Percentiles rank a stretch among this genome's conserved stretches.
Conservation (phyloP, 1,284 basidiomycete genomes). For the Sphaerobolus stellatus region DNA sequence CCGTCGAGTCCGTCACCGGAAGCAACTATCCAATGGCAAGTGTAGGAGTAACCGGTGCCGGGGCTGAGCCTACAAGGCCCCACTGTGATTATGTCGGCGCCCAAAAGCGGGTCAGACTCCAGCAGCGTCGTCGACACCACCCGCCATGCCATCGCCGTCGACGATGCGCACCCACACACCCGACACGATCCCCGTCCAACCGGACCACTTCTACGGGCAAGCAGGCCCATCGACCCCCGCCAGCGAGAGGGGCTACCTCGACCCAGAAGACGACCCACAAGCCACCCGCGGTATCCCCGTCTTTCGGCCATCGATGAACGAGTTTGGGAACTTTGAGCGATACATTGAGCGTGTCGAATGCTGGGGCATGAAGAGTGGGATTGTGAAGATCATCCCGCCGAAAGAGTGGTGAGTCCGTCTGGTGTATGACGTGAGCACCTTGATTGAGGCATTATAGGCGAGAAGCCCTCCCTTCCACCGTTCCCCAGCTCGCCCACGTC, state of each 20-base stretch:
- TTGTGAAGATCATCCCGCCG: constrained; percentile 92
- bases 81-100: too few relatives aligned
- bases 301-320: constrained; percentile 87
- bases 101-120: too few relatives aligned
- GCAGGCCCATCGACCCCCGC: constrained; percentile 57
- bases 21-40: too few relatives aligned
- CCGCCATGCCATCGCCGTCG: too few relatives aligned
- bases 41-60: too few relatives aligned
- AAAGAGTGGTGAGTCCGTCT: constrained; percentile 77
- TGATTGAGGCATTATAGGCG: too few relatives aligned
- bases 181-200: constrained; percentile 48
- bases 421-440: too few relatives aligned
- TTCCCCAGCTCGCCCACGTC: constrained; percentile 65
- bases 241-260: constrained; percentile 61
- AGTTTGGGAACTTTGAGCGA: constrained; percentile 85
- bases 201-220: constrained; percentile 76
- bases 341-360: constrained; percentile 84
- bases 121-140: too few relatives aligned
- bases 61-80: too few relatives aligned
- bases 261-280: constrained; percentile 81
- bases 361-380: constrained; percentile 87
- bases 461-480: constrained; percentile 63
- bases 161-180: too few relatives aligned
- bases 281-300: constrained; percentile 89
- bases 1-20: too few relatives aligned